Base-by-base conservation (phyloP, 192 early-diverging fungal genomes). In the Funneliformis mosseae region DNA sequence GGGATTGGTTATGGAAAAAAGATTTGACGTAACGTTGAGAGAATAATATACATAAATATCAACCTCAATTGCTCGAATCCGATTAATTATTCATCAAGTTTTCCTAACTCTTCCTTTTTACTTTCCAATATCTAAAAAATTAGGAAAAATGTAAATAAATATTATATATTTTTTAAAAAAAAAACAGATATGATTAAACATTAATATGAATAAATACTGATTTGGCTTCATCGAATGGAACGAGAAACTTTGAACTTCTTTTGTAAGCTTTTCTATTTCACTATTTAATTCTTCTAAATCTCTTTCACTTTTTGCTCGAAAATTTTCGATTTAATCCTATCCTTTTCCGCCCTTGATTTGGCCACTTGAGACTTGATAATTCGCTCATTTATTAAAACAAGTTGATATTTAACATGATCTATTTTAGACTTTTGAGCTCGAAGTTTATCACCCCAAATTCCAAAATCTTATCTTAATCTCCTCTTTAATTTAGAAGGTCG, bases 381-480 rank as follows among this genome's bases (percentile, higher is more conserved):
- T 73, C 90, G 88, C 27, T 94, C 89, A 69, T 92, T 89, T 5
- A 90, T 78, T 0, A 84, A 83, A 64, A 90, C 92, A 72, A 98
- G 94, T 71, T 94, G 91, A 61, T 96, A 92, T 33, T 87, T 84
- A 60, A 98, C 81, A 18, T 91, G 90, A 71, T 97, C 95, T 11
- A 96, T 94, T 33, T 91, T 93, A 60, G 92, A 89, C 70, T 95
- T 95, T 84, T 99, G 97, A 5, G 90, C 83, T 63, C 97, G 90
- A 42, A 99, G 84, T 82, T 92, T 89, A 95, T 92, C 59, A 96
- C 97, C 76, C 98, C 98, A 45, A 91, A 93, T 80, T 97, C 91
- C 83, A 98, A 86, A 76, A 99, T 97, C 77, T 96, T 90, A 50
- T 96, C 92, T 72, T 98, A 77, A 99, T 97, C 60, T 91, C 92